Evolutionary conservation across 805 yeast genomes (phyloP), one percentile per base, ranked within the genome.

Genomic region (Tanozyma kutaoensis): DNA sequence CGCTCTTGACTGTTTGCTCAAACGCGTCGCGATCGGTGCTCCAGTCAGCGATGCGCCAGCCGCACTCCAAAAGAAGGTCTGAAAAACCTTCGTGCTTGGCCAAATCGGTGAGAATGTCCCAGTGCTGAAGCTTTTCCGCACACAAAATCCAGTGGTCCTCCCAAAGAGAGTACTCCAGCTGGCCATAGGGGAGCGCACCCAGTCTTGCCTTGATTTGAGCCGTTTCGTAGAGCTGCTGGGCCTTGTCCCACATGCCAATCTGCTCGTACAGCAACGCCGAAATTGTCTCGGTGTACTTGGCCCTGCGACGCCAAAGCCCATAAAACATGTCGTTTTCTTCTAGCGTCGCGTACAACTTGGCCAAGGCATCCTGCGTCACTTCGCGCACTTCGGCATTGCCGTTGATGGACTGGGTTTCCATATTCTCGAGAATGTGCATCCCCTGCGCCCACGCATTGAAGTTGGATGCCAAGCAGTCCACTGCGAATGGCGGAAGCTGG

Each of bases 21-120:
- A 91, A 58, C 0, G 97, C 91, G 37, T 88, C 97, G 36, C 86
- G 69, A 43, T 93, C 98, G 7, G 93, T 76, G 33, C 76, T 77
- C 98, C 98, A 91, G 45, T 91, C 97, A 6, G 98, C 96, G 22
- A 91, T 93, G 44, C 99, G 67, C 99, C 99, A 91, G 21, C 97
- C 98, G 65, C 98, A 93, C 50, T 91, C 99, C n/a, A 91, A 60
- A 15, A 93, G 56, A 37, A 91, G 61, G 44, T 91, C 98, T 0
- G 96, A 85, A 47, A 88, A 93, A 0, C 96, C 96, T 59, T 93
- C 99, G 45, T 93, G 97, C 41, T 88, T 85, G 3, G 98, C 96
- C 17, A 93, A 62, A 43, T 91, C 99, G 0, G 98, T 88, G 32
- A 91, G 60, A 25, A 91, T 77, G 45, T 91, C 98, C 99, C 99